Base-by-base conservation (phyloP, 495 filamentous ascomycete genomes). In the Hypoxylon lenormandii region DNA sequence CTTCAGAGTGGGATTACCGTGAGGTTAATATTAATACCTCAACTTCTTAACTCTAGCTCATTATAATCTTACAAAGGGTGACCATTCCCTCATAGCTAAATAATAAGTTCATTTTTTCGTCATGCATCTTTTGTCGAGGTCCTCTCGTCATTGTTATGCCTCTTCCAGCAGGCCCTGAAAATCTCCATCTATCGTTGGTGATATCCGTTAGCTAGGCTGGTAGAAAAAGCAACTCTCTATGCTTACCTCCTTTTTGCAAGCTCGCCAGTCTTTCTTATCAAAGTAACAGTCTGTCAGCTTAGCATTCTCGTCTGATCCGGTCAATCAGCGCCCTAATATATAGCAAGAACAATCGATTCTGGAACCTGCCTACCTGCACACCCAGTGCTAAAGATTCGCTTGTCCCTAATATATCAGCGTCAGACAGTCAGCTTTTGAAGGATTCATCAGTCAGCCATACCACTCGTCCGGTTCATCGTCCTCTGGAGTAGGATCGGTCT, bases 401-500 rank as follows among this genome's bases (percentile, higher is more conserved):
- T 94, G 82, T 98, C 93, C 82, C 82, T 84, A 71, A 40, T 59
- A 28, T 51, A 53, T 23, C 30, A 68, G 21, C 49, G 16, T 3
- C 5, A 30, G 30, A 12, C 36, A 36, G 45, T 74, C 48, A 74
- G 66, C 42, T n/a, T 8, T 11, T 16, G 7, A 18, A 66, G 10
- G 15, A 26, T 42, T 47, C 11, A 56, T 19, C 2, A 38, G 42
- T 40, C 46, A 52, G 7, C 67, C 83, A 80, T 82, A 97, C 95
- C 94, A 98, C 33, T 96, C 94, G 86, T 97, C 94, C 3, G 91
- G 92, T 74, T 97, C 94, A 78, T 97, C 93, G 63, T 96, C 94
- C 40, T 88, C 81, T 36, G 86, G 84, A 46, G 68, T 55, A 36
- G 60, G 43, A 56, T 48, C 68, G 38, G 70, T 80, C 36, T 81